These are phyloP conservation scores for Verticillium nonalfalfae DNA, from an alignment of 2,329 filamentous ascomycete genomes.

Conservation along the genomic window DNA sequence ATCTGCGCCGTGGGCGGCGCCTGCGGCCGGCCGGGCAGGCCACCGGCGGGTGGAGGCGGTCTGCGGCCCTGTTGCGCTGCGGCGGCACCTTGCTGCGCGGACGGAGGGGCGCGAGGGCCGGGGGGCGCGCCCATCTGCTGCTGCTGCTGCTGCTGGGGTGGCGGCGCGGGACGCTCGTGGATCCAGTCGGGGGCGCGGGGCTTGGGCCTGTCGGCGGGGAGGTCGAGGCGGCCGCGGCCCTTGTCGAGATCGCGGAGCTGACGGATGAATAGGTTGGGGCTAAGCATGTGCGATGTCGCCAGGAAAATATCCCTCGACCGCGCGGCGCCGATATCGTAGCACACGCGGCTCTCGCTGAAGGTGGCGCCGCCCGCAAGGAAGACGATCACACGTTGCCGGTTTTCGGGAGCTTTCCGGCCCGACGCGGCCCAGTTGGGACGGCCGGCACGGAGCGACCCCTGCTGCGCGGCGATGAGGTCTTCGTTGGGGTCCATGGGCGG, in stretches of 20 bases:
- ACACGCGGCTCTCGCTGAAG: slow-evolving; percentile 81
- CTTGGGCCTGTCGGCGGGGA: slow-evolving; percentile 74
- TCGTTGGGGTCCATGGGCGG: slow-evolving; percentile 59
- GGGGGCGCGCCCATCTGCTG: slow-evolving; percentile 22
- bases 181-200: slow-evolving; percentile 81
- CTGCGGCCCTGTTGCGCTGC: slow-evolving; percentile 5
- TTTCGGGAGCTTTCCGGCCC: slow-evolving; percentile 66
- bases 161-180: slow-evolving; percentile 64
- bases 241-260: slow-evolving; percentile 76
- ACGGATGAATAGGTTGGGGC: slow-evolving; percentile 72
- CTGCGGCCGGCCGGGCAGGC: slow-evolving; percentile 27
- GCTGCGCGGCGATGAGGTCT: slow-evolving; percentile 47
- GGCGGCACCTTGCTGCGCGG: slow-evolving; percentile 10
- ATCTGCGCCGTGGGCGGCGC: slow-evolving; percentile 48
- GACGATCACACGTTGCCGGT: slow-evolving; percentile 82
- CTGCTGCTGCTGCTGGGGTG: slow-evolving; percentile 20
- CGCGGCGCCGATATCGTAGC: slow-evolving; percentile 75
- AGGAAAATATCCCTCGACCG: slow-evolving; percentile 80
- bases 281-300: slow-evolving; percentile 87
- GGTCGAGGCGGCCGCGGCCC: slow-evolving; percentile 67
- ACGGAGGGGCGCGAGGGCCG: slow-evolving; percentile 16
- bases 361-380: slow-evolving; percentile 96
- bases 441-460: slow-evolving; percentile 78
- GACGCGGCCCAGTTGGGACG: slow-evolving; percentile 94
- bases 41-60: slow-evolving; percentile 14